Evolutionary conservation across 2,329 filamentous ascomycete species (phyloP).

Genomic region (Aulographum hederae): DNA sequence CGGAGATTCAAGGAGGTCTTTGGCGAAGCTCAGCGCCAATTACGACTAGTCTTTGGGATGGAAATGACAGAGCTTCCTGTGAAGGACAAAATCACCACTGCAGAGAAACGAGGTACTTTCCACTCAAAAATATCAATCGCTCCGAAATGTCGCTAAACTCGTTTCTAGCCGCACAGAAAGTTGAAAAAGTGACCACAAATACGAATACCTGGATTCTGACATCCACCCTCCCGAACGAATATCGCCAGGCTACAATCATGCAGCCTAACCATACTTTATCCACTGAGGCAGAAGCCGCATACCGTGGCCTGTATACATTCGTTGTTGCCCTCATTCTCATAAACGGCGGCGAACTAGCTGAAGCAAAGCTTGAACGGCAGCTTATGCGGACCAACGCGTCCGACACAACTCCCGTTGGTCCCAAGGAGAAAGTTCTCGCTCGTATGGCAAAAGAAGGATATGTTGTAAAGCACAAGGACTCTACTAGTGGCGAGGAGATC

Average conservation of each 20-base stretch:
- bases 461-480: conserved; percentile 55
- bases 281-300: conserved; percentile 52
- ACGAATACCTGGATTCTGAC: conserved; percentile 63
- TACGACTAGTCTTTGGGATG: conserved; percentile 74
- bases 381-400: conserved; percentile 59
- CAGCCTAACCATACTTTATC: conserved; percentile 49
- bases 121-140: conserved; percentile 1
- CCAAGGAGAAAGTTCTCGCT: conserved; percentile 56
- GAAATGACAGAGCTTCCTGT: conserved; percentile 67
- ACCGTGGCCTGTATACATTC: conserved; percentile 64
- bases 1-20: conserved; percentile 65
- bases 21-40: conserved; percentile 51
- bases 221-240: conserved; percentile 50
- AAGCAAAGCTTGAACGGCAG: conserved; percentile 62
- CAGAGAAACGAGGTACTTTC: conserved; percentile 52
- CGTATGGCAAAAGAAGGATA: conserved; percentile 71
- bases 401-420: conserved; percentile 51
- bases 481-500: conserved; percentile 49
- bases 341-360: conserved; percentile 50
- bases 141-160: conserved; percentile 1
- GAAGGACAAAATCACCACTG: conserved; percentile 63
- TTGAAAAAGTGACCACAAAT: conserved; percentile 27
- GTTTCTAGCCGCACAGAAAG: conserved; percentile 33
- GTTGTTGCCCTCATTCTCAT: conserved; percentile 63
- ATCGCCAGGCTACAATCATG: conserved; percentile 46